These are phyloP conservation scores for Tulasnella sp. DNA, from an alignment of 768 basidiomycete species.

Conservation along the genomic window DNA sequence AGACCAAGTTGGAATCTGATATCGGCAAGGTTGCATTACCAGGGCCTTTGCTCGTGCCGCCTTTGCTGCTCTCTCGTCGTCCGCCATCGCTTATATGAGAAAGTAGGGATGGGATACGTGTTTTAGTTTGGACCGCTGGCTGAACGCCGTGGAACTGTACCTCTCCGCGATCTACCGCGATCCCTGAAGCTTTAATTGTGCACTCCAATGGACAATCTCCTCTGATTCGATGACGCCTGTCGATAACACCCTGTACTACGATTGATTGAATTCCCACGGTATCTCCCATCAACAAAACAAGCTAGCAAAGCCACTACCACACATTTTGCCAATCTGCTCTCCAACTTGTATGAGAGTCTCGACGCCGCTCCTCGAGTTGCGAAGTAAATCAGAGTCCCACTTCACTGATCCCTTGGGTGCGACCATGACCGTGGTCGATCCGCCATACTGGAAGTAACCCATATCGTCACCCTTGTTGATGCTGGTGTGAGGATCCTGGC, in stretches of 20 bases:
- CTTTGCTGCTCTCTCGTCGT: conserved; percentile 62
- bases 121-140: too few relatives aligned
- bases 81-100: conserved; percentile 21
- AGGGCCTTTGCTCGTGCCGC: conserved; percentile 75
- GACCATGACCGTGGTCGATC: conserved; percentile 38
- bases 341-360: conserved; percentile 58
- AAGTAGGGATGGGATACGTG: conserved; percentile 34
- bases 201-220: too few relatives aligned
- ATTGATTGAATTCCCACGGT: too few relatives aligned
- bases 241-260: too few relatives aligned
- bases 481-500: conserved; percentile 25
- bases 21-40: conserved; percentile 34
- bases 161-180: too few relatives aligned
- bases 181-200: too few relatives aligned
- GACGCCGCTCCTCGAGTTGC: conserved; percentile 39
- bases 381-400: conserved; percentile 47
- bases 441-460: conserved; percentile 58
- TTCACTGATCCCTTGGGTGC: conserved; percentile 5
- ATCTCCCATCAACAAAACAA: too few relatives aligned
- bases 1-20: conserved; percentile 1
- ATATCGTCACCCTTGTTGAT: conserved; percentile 38
- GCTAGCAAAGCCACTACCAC: too few relatives aligned
- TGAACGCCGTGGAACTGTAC: too few relatives aligned
- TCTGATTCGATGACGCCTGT: too few relatives aligned
- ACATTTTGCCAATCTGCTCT: conserved; percentile 25